These are phyloP conservation scores for Phytophthora boehmeriae DNA, from an alignment of 352 stramenopile genomes.

Conservation along the genomic window DNA sequence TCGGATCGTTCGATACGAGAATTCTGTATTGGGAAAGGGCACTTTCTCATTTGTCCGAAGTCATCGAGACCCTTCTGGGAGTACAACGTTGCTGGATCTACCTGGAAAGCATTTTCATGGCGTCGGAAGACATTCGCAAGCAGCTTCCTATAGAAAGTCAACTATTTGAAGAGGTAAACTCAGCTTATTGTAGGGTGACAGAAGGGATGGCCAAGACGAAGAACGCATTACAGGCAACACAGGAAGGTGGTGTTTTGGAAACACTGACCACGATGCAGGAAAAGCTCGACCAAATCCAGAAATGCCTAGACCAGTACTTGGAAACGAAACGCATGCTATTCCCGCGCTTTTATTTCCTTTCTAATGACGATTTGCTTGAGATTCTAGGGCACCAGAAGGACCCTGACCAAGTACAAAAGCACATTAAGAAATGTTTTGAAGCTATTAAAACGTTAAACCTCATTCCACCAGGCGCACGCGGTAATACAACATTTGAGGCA, in stretches of 20 bases:
- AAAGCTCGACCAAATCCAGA: slow-evolving; percentile 89
- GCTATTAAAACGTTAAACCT: slow-evolving; percentile 85
- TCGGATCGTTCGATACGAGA: slow-evolving; percentile 87
- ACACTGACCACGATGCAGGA: slow-evolving; percentile 85
- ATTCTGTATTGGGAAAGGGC: slow-evolving; percentile 91
- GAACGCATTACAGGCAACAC: slow-evolving; percentile 76
- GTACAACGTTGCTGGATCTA: slow-evolving; percentile 96
- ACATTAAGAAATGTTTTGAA: slow-evolving; percentile 94
- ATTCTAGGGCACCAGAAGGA: slow-evolving; percentile 90
- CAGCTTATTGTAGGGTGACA: slow-evolving; percentile 75
- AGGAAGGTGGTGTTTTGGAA: slow-evolving; percentile 58
- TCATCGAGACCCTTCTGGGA: slow-evolving; percentile 88
- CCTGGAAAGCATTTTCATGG: slow-evolving; percentile 96
- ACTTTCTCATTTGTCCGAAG: slow-evolving; percentile 88
- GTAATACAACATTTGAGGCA: slow-evolving; percentile 89
- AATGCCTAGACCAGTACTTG: slow-evolving; percentile 88
- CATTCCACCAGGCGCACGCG: slow-evolving; percentile 62
- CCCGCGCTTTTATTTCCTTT: slow-evolving; percentile 89
- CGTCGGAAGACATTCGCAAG: slow-evolving; percentile 94
- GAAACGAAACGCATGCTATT: slow-evolving; percentile 90
- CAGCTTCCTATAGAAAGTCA: slow-evolving; percentile 89
- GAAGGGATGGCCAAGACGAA: slow-evolving; percentile 77
- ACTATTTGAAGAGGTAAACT: slow-evolving; percentile 90
- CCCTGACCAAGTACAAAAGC: slow-evolving; percentile 88
- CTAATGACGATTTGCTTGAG: slow-evolving; percentile 89